phyloP scores from a whole-genome alignment of 345 rosid genomes.

The Arabis alpina region DNA sequence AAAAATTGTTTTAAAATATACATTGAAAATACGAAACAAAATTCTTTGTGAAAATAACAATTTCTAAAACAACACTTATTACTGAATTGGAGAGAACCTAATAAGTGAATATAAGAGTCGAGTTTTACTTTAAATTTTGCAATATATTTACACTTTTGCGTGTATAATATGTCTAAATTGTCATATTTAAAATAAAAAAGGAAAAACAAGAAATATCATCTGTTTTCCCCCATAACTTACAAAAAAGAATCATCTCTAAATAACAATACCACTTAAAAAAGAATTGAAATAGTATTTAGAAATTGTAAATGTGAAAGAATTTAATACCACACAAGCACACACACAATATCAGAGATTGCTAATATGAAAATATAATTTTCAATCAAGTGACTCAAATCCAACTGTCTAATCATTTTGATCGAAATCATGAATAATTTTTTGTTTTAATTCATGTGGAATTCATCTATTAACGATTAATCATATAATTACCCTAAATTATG shows the following conservation, averaged over 20 bases:
- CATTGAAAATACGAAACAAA: too few relatives aligned
- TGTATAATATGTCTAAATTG: neutral
- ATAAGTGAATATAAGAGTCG: too few relatives aligned
- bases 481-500: slow-evolving; percentile 6
- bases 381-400: neutral
- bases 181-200: too few relatives aligned
- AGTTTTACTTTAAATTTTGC: too few relatives aligned
- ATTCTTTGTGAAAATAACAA: too few relatives aligned
- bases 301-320: neutral
- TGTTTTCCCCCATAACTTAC: neutral
- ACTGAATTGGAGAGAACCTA: too few relatives aligned
- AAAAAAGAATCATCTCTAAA: neutral
- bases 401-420: slow-evolving; percentile 27
- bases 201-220: neutral
- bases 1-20: too few relatives aligned
- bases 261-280: neutral
- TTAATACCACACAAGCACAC: neutral
- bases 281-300: neutral
- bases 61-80: too few relatives aligned
- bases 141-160: neutral
- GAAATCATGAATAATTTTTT: neutral
- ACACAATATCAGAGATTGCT: neutral
- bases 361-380: slow-evolving; percentile 13
- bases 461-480: neutral
- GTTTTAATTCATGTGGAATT: neutral